These are phyloP conservation scores for Metschnikowia continentalis DNA, from an alignment of 805 yeast genomes.

Conservation along the genomic window DNA sequence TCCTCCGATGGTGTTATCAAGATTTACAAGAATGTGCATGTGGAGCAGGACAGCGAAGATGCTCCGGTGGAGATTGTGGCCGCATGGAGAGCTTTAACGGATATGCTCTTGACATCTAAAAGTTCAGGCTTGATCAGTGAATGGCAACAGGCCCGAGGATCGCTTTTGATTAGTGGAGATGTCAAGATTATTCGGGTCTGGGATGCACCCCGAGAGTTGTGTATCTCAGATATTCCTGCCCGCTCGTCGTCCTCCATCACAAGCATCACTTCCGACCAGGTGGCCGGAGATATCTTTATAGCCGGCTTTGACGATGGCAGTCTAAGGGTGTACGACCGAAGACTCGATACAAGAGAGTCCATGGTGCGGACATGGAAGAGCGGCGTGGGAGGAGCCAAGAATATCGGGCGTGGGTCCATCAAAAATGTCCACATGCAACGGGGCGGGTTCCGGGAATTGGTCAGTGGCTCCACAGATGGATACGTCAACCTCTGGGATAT, in stretches of 20 bases:
- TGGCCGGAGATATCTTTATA: conserved; percentile 83
- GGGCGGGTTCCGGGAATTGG: conserved; percentile 89
- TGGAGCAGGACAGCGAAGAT: conserved; percentile 22
- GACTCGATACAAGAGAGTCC: conserved; percentile 78
- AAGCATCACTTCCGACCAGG: conserved; percentile 88
- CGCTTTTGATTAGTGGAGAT: conserved; percentile 89
- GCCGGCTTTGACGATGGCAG: conserved; percentile 93
- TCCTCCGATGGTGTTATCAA: conserved; percentile 93
- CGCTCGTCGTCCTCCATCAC: conserved; percentile 87
- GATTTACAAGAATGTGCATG: conserved; percentile 71
- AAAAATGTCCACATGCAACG: conserved; percentile 90
- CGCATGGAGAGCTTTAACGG: conserved; percentile 92
- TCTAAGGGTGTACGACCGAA: conserved; percentile 83
- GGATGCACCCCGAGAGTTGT: conserved; percentile 94
- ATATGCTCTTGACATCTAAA: conserved; percentile 72
- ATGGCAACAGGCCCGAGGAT: conserved; percentile 96
- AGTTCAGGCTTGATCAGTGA: conserved; percentile 83
- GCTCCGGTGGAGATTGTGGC: conserved; percentile 57
- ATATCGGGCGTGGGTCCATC: conserved; percentile 49
- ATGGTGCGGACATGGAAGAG: conserved; percentile 79
- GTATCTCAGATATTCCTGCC: conserved; percentile 85
- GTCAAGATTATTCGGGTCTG: conserved; percentile 86
- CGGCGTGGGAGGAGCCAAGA: conserved; percentile 20
- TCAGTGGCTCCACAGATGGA: conserved; percentile 81
- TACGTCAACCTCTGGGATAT: conserved; percentile 88